These are phyloP conservation scores for Goffeauzyma gilvescens DNA, from an alignment of 768 basidiomycete species.

Conservation along the genomic window DNA sequence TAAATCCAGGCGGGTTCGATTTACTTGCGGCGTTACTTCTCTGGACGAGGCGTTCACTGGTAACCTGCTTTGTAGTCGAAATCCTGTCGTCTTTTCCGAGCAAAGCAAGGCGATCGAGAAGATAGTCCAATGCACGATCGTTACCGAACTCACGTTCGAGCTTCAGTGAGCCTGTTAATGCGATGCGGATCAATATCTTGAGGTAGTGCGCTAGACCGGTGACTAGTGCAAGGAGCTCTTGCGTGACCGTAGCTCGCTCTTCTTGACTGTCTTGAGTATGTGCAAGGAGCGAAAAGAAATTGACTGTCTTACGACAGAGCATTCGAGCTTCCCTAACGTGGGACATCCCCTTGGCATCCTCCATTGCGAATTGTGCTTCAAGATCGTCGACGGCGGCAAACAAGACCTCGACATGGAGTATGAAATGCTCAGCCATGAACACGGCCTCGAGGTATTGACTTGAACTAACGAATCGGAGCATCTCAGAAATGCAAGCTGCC, in stretches of 20 bases:
- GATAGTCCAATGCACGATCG: slow-evolving; percentile 63
- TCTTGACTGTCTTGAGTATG: slow-evolving; percentile 56
- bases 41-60: too few relatives aligned
- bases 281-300: slow-evolving; percentile 86
- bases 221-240: slow-evolving; percentile 87
- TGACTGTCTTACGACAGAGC: slow-evolving; percentile 96
- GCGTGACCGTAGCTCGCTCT: slow-evolving; percentile 80
- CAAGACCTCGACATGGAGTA: slow-evolving; percentile 89
- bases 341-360: slow-evolving; percentile 82
- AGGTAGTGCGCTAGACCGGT: slow-evolving; percentile 98
- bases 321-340: slow-evolving; percentile 95
- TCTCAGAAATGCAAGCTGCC: slow-evolving; percentile 96
- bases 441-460: slow-evolving; percentile 92
- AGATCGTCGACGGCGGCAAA: slow-evolving; percentile 95
- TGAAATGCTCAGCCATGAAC: slow-evolving; percentile 95
- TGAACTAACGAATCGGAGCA: slow-evolving; percentile 92
- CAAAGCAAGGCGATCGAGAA: slow-evolving; percentile 80
- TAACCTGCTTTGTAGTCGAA: too few relatives aligned
- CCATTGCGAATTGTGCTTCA: slow-evolving; percentile 62
- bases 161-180: slow-evolving; percentile 84
- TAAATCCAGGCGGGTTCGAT: slow-evolving; percentile 38
- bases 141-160: slow-evolving; percentile 77
- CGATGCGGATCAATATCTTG: slow-evolving; percentile 96
- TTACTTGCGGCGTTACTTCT: too few relatives aligned
- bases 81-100: slow-evolving; percentile 46